These are phyloP conservation scores for Cladosporium sp. DNA, from an alignment of 2,329 filamentous ascomycete genomes.

Conservation along the genomic window DNA sequence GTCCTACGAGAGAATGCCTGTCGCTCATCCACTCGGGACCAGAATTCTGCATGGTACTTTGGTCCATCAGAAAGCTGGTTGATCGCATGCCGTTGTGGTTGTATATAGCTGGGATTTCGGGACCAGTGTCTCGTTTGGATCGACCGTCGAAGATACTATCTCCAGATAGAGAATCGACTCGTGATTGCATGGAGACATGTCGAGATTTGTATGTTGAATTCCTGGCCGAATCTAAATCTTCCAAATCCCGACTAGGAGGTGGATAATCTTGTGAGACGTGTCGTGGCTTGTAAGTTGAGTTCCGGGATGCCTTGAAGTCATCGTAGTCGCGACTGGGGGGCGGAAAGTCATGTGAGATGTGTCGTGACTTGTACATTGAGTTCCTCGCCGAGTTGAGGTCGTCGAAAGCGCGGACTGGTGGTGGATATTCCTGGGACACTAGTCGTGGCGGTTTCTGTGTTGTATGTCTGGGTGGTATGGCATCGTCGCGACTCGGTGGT, in stretches of 20 bases:
- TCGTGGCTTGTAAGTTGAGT: slow-evolving; percentile 35
- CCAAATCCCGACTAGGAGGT: slow-evolving; percentile 20
- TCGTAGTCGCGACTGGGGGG: slow-evolving; percentile 22
- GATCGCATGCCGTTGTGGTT: slow-evolving; percentile 27
- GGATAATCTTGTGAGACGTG: slow-evolving; percentile 30
- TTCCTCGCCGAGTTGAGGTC: slow-evolving; percentile 21
- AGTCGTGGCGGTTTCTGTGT: slow-evolving; percentile 35
- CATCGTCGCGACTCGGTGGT: slow-evolving; percentile 22
- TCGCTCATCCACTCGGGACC: slow-evolving; percentile 27
- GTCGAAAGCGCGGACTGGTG: slow-evolving; percentile 20
- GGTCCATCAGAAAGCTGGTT: slow-evolving; percentile 30
- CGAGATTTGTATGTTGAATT: slow-evolving; percentile 36
- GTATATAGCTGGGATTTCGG: slow-evolving; percentile 33
- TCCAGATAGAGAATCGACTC: slow-evolving; percentile 32
- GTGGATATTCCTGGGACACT: slow-evolving; percentile 21
- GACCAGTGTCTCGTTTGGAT: slow-evolving; percentile 24
- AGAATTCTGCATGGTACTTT: slow-evolving; percentile 21
- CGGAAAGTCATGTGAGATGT: slow-evolving; percentile 29
- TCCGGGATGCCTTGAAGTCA: slow-evolving; percentile 20
- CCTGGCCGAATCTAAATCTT: slow-evolving; percentile 21
- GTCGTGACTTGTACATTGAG: slow-evolving; percentile 36
- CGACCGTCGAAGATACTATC: slow-evolving; percentile 27
- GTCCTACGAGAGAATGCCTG: background rate
- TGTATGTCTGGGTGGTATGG: slow-evolving; percentile 24
- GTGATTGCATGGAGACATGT: slow-evolving; percentile 37